Evolutionary conservation across 2,329 filamentous ascomycete species (phyloP).

Genomic region (Colletotrichum limetticola): DNA sequence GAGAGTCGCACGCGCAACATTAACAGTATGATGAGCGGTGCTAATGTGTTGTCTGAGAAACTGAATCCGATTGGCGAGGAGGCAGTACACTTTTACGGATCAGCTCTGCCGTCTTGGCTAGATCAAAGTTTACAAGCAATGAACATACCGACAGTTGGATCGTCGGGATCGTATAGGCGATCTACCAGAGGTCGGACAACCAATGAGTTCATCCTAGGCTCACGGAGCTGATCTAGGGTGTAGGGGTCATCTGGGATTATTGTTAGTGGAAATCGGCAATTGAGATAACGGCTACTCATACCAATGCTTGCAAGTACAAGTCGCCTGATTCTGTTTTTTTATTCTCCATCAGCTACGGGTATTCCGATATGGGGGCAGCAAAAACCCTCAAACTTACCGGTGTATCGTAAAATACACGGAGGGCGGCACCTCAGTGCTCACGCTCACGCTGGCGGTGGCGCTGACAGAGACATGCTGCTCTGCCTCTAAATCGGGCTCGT

Average conservation of each 20-base stretch:
- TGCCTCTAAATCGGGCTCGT: constrained; percentile 20
- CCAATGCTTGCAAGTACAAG: constrained; percentile 30
- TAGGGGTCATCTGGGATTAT: constrained; percentile 51
- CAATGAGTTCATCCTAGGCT: constrained; percentile 73
- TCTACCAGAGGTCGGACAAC: constrained; percentile 76
- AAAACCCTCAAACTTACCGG: not conserved
- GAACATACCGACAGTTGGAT: constrained; percentile 68
- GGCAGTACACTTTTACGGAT: constrained; percentile 68
- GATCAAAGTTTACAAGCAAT: too few relatives aligned
- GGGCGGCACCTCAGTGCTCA: constrained; percentile 18
- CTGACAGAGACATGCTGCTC: constrained; percentile 19
- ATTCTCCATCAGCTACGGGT: not conserved
- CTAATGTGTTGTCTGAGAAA: constrained; percentile 75
- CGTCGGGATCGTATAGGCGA: constrained; percentile 71
- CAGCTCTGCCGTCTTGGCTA: not conserved
- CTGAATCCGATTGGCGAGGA: constrained; percentile 76
- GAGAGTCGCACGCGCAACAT: constrained; percentile 72
- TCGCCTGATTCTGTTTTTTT: constrained; percentile 12
- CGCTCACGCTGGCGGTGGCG: constrained; percentile 19
- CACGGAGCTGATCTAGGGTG: constrained; percentile 70
- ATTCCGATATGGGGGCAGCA: not conserved
- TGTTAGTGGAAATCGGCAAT: not conserved
- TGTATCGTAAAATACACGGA: constrained; percentile 31
- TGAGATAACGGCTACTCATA: not conserved
- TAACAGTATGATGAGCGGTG: constrained; percentile 75